Conservation (phyloP, 768 basidiomycete species). For the Boletus subcaerulescens region DNA sequence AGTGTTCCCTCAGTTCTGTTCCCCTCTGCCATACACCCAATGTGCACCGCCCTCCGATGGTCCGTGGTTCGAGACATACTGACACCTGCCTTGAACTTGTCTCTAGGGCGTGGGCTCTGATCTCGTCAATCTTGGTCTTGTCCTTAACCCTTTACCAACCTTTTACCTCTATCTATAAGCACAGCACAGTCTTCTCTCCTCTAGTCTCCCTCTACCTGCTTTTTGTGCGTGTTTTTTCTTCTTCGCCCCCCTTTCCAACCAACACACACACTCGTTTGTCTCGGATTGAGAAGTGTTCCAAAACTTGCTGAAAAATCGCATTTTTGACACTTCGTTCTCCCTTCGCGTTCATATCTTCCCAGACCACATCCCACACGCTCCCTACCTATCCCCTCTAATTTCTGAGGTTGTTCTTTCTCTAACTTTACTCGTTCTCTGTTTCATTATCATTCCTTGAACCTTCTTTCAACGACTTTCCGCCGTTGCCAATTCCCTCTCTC, state of each 20-base stretch:
- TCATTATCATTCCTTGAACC: constrained; percentile 39
- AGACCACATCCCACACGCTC: constrained; percentile 42
- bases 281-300: constrained; percentile 21
- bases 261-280: constrained; percentile 32
- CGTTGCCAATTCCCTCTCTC: constrained; percentile 49
- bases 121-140: constrained; percentile 35
- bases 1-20: constrained; percentile 6
- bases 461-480: constrained; percentile 40
- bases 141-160: constrained; percentile 33
- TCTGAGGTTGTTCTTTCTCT: constrained; percentile 49
- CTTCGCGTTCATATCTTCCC: constrained; percentile 28
- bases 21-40: neutral
- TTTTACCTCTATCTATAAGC: constrained; percentile 40
- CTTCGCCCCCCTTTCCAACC: constrained; percentile 21
- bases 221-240: constrained; percentile 42
- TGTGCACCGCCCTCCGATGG: neutral
- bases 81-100: neutral
- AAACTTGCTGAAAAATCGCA: constrained; percentile 27
- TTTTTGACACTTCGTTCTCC: constrained; percentile 25
- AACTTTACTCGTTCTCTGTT: constrained; percentile 49
- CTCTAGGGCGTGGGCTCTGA: constrained; percentile 27
- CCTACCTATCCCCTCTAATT: constrained; percentile 35
- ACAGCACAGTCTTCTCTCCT: constrained; percentile 35
- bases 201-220: constrained; percentile 27
- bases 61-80: neutral